Conservation (phyloP, 495 filamentous ascomycete species). For the Xylaria flabelliformis region DNA sequence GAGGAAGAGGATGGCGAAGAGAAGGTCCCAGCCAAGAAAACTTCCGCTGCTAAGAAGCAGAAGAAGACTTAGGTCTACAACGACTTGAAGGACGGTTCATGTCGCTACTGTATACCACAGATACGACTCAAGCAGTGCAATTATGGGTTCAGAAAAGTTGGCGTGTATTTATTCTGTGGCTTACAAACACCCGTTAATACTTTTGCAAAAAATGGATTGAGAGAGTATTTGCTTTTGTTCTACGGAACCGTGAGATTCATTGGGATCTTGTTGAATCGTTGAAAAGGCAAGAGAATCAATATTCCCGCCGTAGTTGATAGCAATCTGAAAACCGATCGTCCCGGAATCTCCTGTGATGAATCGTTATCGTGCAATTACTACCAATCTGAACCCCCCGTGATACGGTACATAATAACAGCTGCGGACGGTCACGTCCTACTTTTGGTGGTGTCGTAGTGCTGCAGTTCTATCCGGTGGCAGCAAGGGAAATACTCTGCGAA, state of each 20-base stretch:
- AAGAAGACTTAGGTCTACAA: background rate
- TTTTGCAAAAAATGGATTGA: background rate
- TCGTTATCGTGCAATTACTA: background rate
- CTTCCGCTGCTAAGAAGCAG: background rate
- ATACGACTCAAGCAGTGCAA: background rate
- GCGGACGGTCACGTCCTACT: no score
- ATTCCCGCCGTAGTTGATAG: background rate
- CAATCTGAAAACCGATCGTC: background rate
- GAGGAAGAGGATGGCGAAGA: background rate
- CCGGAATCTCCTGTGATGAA: background rate
- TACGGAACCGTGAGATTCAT: background rate
- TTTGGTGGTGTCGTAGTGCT: no score
- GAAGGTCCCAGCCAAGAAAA: background rate
- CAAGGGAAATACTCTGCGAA: background rate
- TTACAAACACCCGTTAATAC: background rate
- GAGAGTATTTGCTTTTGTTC: background rate
- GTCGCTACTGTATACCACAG: background rate
- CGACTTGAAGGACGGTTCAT: background rate
- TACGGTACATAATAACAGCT: no score
- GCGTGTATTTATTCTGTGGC: background rate
- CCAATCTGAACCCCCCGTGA: background rate
- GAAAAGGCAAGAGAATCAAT: background rate
- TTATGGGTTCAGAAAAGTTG: background rate
- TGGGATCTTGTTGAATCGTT: background rate
- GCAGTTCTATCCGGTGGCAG: no score